Evolutionary conservation across 495 filamentous ascomycete species (phyloP).

Genomic region (Hypomontagnella monticulosa): DNA sequence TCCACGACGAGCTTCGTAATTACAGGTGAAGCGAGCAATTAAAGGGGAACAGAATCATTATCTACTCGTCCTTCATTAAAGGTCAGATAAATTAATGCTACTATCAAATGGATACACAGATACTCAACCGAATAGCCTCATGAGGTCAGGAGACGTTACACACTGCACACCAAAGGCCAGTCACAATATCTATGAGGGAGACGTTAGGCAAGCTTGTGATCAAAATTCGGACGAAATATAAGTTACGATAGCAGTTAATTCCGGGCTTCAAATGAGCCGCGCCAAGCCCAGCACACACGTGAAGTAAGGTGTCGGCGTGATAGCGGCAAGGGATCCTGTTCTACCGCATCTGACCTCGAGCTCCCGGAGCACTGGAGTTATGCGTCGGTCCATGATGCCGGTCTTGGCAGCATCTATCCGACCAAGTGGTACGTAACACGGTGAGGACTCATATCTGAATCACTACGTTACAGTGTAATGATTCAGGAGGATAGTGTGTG

Average conservation of each 20-base stretch:
- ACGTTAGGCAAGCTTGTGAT: conserved; percentile 21
- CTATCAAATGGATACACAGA: neutral
- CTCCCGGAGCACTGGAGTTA: conserved; percentile 20
- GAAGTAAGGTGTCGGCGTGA: conserved; percentile 27
- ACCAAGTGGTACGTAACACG: conserved; percentile 21
- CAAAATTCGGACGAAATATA: conserved; percentile 8
- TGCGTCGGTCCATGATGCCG: conserved; percentile 30
- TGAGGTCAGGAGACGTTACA: conserved; percentile 46
- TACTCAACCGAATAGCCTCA: conserved; percentile 7
- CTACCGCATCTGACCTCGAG: conserved; percentile 25
- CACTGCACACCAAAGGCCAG: conserved; percentile 31
- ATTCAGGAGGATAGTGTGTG: neutral
- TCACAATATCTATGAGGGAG: conserved; percentile 15
- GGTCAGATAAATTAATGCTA: conserved; percentile 14
- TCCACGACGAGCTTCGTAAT: conserved; percentile 17
- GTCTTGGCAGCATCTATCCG: conserved; percentile 22
- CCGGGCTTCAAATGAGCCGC: conserved; percentile 17
- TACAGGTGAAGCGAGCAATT: conserved; percentile 22
- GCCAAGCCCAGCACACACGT: conserved; percentile 5
- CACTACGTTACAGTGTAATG: conserved; percentile 29
- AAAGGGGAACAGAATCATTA: conserved; percentile 23
- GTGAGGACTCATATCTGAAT: conserved; percentile 21
- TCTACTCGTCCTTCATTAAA: conserved; percentile 21
- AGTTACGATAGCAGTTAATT: conserved; percentile 6
- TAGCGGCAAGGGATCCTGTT: conserved; percentile 19